phyloP scores from a whole-genome alignment of 2,329 filamentous ascomycete species.

The Pseudogymnoascus sp. region DNA sequence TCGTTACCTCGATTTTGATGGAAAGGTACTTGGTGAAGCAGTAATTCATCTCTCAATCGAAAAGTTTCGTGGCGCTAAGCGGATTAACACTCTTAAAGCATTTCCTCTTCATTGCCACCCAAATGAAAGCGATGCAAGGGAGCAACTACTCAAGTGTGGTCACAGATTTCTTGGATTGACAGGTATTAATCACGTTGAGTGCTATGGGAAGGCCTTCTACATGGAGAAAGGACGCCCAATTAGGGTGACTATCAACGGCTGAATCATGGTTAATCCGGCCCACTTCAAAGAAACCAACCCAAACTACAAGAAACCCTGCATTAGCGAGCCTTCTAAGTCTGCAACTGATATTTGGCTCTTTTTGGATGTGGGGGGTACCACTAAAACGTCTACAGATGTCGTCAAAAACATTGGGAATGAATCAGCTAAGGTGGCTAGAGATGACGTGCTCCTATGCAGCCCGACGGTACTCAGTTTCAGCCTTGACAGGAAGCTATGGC shows the following conservation, averaged over 20 bases:
- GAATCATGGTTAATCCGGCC: slow-evolving; percentile 25
- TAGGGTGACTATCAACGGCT: slow-evolving; percentile 19
- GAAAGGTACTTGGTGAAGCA: slow-evolving; percentile 22
- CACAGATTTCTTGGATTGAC: slow-evolving; percentile 25
- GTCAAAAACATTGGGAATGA: slow-evolving; percentile 13
- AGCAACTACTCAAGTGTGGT: slow-evolving; percentile 23
- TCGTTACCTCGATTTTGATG: slow-evolving; percentile 27
- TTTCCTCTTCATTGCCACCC: slow-evolving; percentile 28
- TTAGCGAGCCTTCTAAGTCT: slow-evolving; percentile 5
- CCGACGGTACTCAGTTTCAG: slow-evolving; percentile 20
- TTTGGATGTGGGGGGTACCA: not conserved
- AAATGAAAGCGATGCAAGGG: slow-evolving; percentile 16
- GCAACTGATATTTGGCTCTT: not conserved
- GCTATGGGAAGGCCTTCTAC: slow-evolving; percentile 28
- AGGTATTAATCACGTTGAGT: slow-evolving; percentile 26
- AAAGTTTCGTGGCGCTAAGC: slow-evolving; percentile 17
- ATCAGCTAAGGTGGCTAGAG: slow-evolving; percentile 14
- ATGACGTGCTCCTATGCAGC: slow-evolving; percentile 21
- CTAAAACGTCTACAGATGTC: slow-evolving; percentile 1
- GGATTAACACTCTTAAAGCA: slow-evolving; percentile 25
- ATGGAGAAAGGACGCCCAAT: slow-evolving; percentile 23
- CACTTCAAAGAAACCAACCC: slow-evolving; percentile 25
- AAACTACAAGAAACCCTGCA: slow-evolving; percentile 19
- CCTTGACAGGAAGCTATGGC: slow-evolving; percentile 20
- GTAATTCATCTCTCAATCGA: slow-evolving; percentile 18